Percentiles rank a stretch among this genome's conserved stretches.
These are phyloP conservation scores for Cyathus striatus DNA, from an alignment of 768 basidiomycete species.

Conservation along the genomic window DNA sequence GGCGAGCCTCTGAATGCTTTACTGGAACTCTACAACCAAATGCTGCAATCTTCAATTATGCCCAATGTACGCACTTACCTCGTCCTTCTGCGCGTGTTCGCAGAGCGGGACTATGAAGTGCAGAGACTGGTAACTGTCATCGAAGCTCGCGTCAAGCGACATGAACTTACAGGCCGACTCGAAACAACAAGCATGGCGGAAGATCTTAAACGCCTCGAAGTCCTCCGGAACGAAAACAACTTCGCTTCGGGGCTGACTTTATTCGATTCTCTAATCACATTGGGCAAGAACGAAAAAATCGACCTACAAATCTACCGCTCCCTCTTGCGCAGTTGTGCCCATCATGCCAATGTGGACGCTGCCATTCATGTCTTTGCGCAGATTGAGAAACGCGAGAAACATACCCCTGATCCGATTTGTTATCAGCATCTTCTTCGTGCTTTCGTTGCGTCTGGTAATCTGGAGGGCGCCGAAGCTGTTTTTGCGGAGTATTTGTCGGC, in stretches of 20 bases:
- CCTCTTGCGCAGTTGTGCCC: constrained; percentile 60
- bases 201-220: constrained; percentile 33
- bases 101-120: constrained; percentile 65
- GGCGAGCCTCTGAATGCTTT: constrained; percentile 55
- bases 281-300: constrained; percentile 24
- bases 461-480: constrained; percentile 46
- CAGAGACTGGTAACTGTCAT: constrained; percentile 35
- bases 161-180: constrained; percentile 18
- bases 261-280: constrained; percentile 54
- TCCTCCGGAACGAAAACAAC: constrained; percentile 60
- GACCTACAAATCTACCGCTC: constrained; percentile 36
- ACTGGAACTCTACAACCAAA: constrained; percentile 65
- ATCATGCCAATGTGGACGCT: constrained; percentile 48
- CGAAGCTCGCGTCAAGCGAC: constrained; percentile 34
- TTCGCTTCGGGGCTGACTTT: constrained; percentile 67
- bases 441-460: constrained; percentile 48
- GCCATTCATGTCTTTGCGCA: constrained; percentile 65
- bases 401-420: constrained; percentile 25
- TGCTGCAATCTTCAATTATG: constrained; percentile 54
- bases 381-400: constrained; percentile 39
- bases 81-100: constrained; percentile 55
- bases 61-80: constrained; percentile 65
- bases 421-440: constrained; percentile 56
- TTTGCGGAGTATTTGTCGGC: constrained; percentile 56
- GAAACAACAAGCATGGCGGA: constrained; percentile 12